Base-by-base conservation (phyloP, 1,284 basidiomycete species). In the Afroboletus lepidellus region DNA sequence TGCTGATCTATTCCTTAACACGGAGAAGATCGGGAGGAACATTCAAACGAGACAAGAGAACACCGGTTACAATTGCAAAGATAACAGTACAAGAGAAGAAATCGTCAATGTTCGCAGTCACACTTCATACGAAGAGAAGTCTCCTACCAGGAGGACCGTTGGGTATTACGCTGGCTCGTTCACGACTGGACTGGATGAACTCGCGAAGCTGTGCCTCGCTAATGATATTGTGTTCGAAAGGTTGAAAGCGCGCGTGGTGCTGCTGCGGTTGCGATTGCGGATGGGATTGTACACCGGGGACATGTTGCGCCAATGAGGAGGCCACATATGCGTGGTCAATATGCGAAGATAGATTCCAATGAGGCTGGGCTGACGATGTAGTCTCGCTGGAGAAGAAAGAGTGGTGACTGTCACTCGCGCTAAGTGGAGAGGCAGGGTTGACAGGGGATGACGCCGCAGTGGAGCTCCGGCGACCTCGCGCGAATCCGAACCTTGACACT, bases 401-500 rank as follows among this genome's bases (percentile, higher is more conserved):
- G 16, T 69, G 69, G 36, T 79, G 73, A 38, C 72, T 75, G 43
- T 85, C 85, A 50, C 70, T 75, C 41, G 70, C 72, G 42, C 74
- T 80, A 34, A 83, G 70, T 8, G 85, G 81, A 16, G 84, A 83
- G 21, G 83, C 66, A 5, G 77, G 73, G 52, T 82, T 79, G 33
- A 79, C 70, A 36, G 85, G 84, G 20, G 85, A 87, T 13, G 83
- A 80, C 3, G 82, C 65, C 42, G 75, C 63, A 18, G 76, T 77
- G 9, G 85, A 81, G 2, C 77, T 77, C 56, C 84, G 86, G 41
- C 81, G 78, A 16, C 84, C 85, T 21, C 88, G 81, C 11, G 91
- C 91, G 66, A 94, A 94, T 18, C 85, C 87, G 69, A 93, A 93
- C 20, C 91, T 79, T 8, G 90, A 92, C 34, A 90, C 79, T 59